Conservation (phyloP, 805 yeast genomes). For the Hanseniaspora guilliermondii region DNA sequence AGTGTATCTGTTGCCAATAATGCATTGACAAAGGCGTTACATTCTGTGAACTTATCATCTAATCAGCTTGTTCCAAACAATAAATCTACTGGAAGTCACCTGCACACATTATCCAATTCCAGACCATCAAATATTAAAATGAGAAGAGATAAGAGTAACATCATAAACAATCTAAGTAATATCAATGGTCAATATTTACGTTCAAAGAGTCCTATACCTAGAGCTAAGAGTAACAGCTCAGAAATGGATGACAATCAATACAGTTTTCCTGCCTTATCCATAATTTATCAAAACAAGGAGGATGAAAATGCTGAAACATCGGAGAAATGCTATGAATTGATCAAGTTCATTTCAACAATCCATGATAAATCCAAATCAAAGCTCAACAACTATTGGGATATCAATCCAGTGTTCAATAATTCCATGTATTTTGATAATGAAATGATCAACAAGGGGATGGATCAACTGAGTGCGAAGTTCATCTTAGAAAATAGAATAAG, state of each 20-base stretch:
- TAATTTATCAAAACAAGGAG: neutral
- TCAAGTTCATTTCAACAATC: conserved; percentile 9
- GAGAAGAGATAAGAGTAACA: conserved; percentile 9
- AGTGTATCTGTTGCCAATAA: neutral
- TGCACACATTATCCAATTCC: neutral
- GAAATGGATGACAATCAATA: neutral
- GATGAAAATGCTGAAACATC: conserved; percentile 12
- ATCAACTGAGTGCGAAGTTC: conserved; percentile 9
- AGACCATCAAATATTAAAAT: conserved; percentile 6
- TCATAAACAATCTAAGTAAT: conserved; percentile 1
- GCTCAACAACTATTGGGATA: conserved; percentile 5
- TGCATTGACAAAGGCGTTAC: conserved; percentile 4
- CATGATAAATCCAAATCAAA: conserved; percentile 8
- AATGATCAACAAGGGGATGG: conserved; percentile 9
- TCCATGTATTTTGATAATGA: conserved; percentile 4
- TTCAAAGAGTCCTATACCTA: conserved; percentile 1
- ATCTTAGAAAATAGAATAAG: conserved; percentile 9
- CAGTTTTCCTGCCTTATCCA: neutral
- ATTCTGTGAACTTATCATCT: conserved; percentile 1
- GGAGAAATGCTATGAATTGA: conserved; percentile 11
- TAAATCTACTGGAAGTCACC: neutral
- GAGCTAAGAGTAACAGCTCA: conserved; percentile 8
- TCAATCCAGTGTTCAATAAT: conserved; percentile 9
- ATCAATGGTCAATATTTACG: neutral
- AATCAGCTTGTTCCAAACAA: neutral